These are phyloP conservation scores for Chlamydomonas sphaeroides DNA, from an alignment of 139 green algal species.

Conservation along the genomic window DNA sequence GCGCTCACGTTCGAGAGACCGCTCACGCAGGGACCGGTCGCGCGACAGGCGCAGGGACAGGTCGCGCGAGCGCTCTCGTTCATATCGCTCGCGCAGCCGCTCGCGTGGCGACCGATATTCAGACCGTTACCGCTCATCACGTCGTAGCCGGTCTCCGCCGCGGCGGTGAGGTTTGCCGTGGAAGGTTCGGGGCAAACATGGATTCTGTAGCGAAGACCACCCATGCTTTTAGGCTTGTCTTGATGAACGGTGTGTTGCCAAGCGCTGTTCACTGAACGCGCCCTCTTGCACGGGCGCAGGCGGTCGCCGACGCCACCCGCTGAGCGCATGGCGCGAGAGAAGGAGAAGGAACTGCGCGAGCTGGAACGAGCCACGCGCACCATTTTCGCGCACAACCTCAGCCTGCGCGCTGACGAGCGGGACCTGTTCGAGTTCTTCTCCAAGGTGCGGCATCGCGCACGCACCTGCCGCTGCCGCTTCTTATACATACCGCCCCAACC, in stretches of 20 bases:
- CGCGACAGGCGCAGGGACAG: not conserved
- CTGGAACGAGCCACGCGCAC: constrained; percentile 89
- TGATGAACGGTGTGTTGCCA: not conserved
- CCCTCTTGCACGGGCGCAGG: not conserved
- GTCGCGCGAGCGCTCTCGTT: too few species aligned
- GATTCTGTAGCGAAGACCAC: too few species aligned
- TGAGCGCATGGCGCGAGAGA: not conserved
- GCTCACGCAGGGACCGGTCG: not conserved
- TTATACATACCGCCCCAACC: too few species aligned
- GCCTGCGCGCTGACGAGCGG: constrained; percentile 80
- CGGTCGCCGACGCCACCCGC: not conserved
- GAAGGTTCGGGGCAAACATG: not conserved
- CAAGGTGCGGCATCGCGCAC: not conserved
- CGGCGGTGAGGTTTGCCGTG: not conserved
- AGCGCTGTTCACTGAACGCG: not conserved
- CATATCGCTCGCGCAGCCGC: not conserved
- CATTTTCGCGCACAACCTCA: constrained; percentile 89
- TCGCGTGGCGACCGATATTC: too few species aligned
- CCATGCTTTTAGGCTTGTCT: not conserved
- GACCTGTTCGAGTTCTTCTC: constrained; percentile 55
- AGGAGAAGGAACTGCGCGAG: constrained; percentile 50
- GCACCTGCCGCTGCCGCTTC: too few species aligned
- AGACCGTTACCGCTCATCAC: too few species aligned
- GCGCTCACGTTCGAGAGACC: not conserved
- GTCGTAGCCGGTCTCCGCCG: too few species aligned